These are phyloP conservation scores for Geotrichum aggregatum DNA, from an alignment of 1,139 yeast species.

Conservation along the genomic window DNA sequence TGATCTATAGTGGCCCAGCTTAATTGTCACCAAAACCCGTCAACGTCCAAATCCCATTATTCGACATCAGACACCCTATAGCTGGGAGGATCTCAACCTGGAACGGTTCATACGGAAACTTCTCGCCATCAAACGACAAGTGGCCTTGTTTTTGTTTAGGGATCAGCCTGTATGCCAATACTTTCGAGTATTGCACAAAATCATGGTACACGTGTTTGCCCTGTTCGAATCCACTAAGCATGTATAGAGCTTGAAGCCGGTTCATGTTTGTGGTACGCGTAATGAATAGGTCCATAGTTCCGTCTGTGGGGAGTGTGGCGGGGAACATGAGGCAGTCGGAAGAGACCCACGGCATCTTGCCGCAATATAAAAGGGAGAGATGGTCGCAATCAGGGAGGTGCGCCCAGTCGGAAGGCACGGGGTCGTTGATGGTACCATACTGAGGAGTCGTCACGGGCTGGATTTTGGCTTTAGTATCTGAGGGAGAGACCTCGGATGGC, in stretches of 20 bases:
- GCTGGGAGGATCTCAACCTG: conserved; percentile 66
- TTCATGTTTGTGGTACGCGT: conserved; percentile 5
- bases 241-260: too few species aligned
- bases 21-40: conserved; percentile 6
- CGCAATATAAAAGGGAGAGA: conserved; percentile 73
- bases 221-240: conserved; percentile 59
- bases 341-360: conserved; percentile 88
- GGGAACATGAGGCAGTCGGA: conserved; percentile 85
- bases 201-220: conserved; percentile 72
- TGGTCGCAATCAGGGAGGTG: conserved; percentile 46
- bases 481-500: too few species aligned
- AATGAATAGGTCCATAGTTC: conserved; percentile 64
- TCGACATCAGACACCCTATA: conserved; percentile 34
- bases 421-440: conserved; percentile 41
- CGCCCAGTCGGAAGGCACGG: conserved; percentile 69
- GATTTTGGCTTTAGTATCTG: too few species aligned
- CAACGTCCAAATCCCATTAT: conserved; percentile 30
- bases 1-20: too few species aligned
- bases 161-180: conserved; percentile 68
- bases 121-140: conserved; percentile 86
- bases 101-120: conserved; percentile 67
- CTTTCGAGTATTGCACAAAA: conserved; percentile 68
- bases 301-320: conserved; percentile 85
- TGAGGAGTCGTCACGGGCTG: too few species aligned
- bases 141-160: conserved; percentile 59